phyloP scores from a whole-genome alignment of 352 stramenopile genomes.

The Pythium monospermum region DNA sequence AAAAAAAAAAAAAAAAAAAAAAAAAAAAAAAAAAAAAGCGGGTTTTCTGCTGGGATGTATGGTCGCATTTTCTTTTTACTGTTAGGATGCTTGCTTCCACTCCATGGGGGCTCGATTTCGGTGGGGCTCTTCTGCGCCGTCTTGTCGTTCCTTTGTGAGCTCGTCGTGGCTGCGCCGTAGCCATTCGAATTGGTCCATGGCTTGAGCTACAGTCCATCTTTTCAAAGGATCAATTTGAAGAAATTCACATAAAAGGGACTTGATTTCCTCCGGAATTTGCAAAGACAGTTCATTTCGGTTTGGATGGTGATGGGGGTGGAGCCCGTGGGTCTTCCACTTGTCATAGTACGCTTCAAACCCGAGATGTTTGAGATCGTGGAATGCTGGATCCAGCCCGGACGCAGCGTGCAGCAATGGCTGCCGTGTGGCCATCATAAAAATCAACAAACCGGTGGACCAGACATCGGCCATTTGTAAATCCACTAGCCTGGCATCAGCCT shows the following conservation, averaged over 20 bases:
- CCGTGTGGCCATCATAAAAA: slow-evolving; percentile 20
- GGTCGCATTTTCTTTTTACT: too few relatives aligned
- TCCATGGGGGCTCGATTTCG: too few relatives aligned
- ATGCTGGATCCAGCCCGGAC: background rate
- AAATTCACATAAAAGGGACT: slow-evolving; percentile 2
- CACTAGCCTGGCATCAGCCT: background rate
- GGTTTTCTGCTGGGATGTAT: too few relatives aligned
- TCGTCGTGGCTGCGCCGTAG: background rate
- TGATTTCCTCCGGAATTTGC: slow-evolving; percentile 10
- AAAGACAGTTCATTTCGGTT: too few relatives aligned
- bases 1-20: too few relatives aligned
- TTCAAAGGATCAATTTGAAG: slow-evolving; percentile 6
- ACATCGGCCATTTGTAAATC: slow-evolving; percentile 20
- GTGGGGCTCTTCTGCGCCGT: too few relatives aligned
- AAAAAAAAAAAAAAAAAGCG: too few relatives aligned
- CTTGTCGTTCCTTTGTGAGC: too few relatives aligned
- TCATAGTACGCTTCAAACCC: slow-evolving; percentile 13
- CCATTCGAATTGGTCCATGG: slow-evolving; percentile 5
- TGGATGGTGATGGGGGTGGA: background rate
- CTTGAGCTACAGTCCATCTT: slow-evolving; percentile 2
- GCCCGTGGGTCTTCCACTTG: background rate
- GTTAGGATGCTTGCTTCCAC: too few relatives aligned
- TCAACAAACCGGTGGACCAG: slow-evolving; percentile 22
- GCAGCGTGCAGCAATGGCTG: slow-evolving; percentile 1
- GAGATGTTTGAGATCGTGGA: slow-evolving; percentile 2